Base-by-base conservation (phyloP, 305 asterid genomes). In the Galium porrigens region DNA sequence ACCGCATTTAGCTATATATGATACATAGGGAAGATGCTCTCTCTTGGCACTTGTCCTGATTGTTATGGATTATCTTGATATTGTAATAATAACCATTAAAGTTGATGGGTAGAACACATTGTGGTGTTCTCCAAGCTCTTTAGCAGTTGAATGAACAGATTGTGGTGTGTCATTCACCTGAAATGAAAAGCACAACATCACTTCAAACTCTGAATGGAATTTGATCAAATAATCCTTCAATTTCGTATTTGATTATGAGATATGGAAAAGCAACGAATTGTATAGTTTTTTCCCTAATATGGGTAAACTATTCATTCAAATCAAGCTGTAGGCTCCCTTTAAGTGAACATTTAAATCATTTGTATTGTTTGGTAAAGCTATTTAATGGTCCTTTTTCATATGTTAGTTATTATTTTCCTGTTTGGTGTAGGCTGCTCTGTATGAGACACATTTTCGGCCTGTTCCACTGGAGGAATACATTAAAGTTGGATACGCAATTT, bases 401-500 rank as follows among this genome's bases (percentile, higher is more conserved):
- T 49, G 3, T 66, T 7, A 36, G 37, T 66, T 25, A 48, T 30
- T 29, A 69, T 76, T 66, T 22, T 71, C 59, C 61, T 59, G 61
- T 79, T 76, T 68, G 49, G 56, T 77, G 72, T 77, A 92, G 99
- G 99, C 97, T 53, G 95, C 99, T 66, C 84, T 89, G 56, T 94
- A 89, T 69, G 95, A 90, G 85, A 94, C 99, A 6, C 79, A 87
- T 78, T 94, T 94, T 77, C 94, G 99, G 36, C 99, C 97, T 56
- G 99, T 94, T 75, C 99, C 99, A 51, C 73, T 94, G 81, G 97
- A 83, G 82, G 97, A 94, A 74, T 89, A 83, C 79, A 77, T 94
- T 64, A 94, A 94, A 83, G 79, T 94, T 71, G 99, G 97, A 9
- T 81, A 76, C 69, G 72, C 89, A 66, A 81, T 94, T 69, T 94